Evolutionary conservation across 1,284 basidiomycete genomes (phyloP).

Genomic region (Melampsora americana): DNA sequence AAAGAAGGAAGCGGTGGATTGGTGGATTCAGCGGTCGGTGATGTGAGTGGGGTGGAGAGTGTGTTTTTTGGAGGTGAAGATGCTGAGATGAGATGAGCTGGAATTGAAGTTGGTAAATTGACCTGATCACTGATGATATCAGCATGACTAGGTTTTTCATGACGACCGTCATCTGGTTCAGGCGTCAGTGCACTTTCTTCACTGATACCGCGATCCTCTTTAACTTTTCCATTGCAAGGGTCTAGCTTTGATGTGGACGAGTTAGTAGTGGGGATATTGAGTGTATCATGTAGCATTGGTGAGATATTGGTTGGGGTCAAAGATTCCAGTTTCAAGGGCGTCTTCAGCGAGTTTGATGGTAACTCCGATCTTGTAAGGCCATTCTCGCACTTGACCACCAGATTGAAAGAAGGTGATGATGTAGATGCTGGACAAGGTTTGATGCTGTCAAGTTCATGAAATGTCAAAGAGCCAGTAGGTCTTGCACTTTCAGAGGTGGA

Average conservation of each 20-base stretch:
- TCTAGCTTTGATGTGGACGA: neutral
- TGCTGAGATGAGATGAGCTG: neutral
- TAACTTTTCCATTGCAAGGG: neutral
- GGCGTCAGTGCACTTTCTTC: constrained; percentile 43
- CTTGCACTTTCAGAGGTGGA: too few relatives aligned
- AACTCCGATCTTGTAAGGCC: neutral
- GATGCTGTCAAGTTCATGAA: neutral
- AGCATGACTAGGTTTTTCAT: neutral
- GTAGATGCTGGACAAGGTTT: neutral
- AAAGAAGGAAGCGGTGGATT: neutral
- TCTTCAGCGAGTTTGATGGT: neutral
- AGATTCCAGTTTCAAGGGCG: neutral
- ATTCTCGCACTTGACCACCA: too few relatives aligned
- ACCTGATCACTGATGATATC: neutral
- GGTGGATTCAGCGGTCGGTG: constrained; percentile 10
- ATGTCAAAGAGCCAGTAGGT: neutral
- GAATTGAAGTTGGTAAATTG: neutral
- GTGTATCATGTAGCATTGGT: neutral
- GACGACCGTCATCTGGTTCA: constrained; percentile 35
- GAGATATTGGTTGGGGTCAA: neutral
- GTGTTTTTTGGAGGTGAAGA: constrained; percentile 15
- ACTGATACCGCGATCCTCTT: constrained; percentile 26
- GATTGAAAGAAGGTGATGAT: too few relatives aligned
- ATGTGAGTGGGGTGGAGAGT: neutral
- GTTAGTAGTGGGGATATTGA: neutral